Conservation (phyloP, 306 rosid species). For the Quercus glauca region DNA sequence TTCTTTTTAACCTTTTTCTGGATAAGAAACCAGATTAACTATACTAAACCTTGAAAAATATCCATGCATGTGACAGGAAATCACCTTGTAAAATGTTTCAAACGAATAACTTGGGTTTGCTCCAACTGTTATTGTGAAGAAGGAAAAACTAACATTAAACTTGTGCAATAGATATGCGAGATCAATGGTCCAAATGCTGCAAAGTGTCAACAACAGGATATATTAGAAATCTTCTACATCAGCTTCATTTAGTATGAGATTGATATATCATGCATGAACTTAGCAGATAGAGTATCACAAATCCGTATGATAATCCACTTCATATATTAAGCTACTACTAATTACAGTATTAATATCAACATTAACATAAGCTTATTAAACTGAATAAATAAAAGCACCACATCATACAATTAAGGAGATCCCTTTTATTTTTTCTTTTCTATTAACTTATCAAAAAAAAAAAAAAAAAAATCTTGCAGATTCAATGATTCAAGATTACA, state of each 20-base stretch:
- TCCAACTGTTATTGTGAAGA: slow-evolving; percentile 87
- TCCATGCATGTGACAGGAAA: not conserved
- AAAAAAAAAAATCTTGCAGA: too few relatives aligned
- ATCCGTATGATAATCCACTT: not conserved
- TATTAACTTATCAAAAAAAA: too few relatives aligned
- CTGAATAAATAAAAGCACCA: not conserved
- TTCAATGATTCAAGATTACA: not conserved
- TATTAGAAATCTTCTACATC: slow-evolving; percentile 14
- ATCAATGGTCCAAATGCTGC: slow-evolving; percentile 98
- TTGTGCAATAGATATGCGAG: slow-evolving; percentile 81
- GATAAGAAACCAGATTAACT: not conserved
- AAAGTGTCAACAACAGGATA: slow-evolving; percentile 25
- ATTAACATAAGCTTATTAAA: not conserved
- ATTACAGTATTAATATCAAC: not conserved
- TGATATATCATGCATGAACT: slow-evolving; percentile 9
- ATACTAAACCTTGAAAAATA: not conserved
- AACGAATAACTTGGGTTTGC: slow-evolving; percentile 88
- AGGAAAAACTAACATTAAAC: slow-evolving; percentile 70
- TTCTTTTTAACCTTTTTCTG: not conserved
- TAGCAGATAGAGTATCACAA: not conserved
- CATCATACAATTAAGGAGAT: not conserved
- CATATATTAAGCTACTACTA: not conserved
- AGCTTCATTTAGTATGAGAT: slow-evolving; percentile 13
- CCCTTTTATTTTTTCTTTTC: too few relatives aligned
- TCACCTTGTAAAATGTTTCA: slow-evolving; percentile 94